These are phyloP conservation scores for Lizonia empirigonia DNA, from an alignment of 2,329 filamentous ascomycete genomes.

Conservation along the genomic window DNA sequence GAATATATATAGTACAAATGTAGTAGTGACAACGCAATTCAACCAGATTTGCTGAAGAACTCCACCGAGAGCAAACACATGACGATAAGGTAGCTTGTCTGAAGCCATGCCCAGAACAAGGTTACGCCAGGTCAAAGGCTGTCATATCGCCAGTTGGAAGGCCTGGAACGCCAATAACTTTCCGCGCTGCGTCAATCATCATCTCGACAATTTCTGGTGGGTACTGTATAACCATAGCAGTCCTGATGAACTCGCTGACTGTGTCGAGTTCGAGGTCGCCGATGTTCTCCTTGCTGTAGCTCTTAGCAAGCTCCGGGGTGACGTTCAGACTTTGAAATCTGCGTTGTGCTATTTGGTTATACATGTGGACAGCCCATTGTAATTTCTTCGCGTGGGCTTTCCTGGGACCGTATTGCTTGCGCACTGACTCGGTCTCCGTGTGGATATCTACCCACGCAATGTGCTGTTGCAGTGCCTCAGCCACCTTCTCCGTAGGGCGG, in stretches of 20 bases:
- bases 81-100: not conserved
- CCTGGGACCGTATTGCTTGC: constrained; percentile 23
- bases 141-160: constrained; percentile 39
- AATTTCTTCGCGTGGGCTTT: constrained; percentile 23
- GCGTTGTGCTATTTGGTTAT: constrained; percentile 25
- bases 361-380: constrained; percentile 13
- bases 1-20: constrained; percentile 10
- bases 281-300: constrained; percentile 28
- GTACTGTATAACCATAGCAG: constrained; percentile 32
- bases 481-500: constrained; percentile 30
- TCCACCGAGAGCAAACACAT: too few relatives aligned
- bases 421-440: constrained; percentile 3
- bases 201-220: constrained; percentile 33
- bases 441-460: constrained; percentile 38
- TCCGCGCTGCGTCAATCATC: constrained; percentile 38
- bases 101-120: not conserved
- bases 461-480: constrained; percentile 33
- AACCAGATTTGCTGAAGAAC: not conserved
- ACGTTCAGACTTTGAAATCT: constrained; percentile 28
- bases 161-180: constrained; percentile 31
- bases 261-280: constrained; percentile 35
- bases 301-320: constrained; percentile 11
- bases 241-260: constrained; percentile 42
- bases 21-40: not conserved
- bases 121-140: not conserved